phyloP scores from a whole-genome alignment of 2,329 filamentous ascomycete genomes.

The Hypoxylon rubiginosum region DNA sequence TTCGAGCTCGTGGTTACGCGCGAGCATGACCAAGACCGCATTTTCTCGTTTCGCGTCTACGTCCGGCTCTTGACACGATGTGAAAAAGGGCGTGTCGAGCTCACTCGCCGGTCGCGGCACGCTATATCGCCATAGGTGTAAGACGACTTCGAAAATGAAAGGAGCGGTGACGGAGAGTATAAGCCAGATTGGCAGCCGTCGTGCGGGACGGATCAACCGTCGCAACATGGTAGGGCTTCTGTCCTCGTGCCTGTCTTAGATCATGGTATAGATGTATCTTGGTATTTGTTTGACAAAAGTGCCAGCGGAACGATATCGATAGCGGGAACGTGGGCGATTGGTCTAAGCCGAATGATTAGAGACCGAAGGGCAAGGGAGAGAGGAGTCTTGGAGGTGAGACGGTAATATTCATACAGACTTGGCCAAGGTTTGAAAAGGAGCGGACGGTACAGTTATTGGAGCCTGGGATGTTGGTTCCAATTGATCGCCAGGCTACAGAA shows the following conservation, averaged over 20 bases:
- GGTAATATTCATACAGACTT: slow-evolving; percentile 24
- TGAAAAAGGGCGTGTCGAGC: slow-evolving; percentile 58
- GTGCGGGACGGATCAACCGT: slow-evolving; percentile 52
- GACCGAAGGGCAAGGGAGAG: slow-evolving; percentile 7
- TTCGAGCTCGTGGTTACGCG: slow-evolving; percentile 59
- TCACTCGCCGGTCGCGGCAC: slow-evolving; percentile 54
- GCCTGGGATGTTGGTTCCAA: slow-evolving; percentile 28
- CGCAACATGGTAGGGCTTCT: slow-evolving; percentile 45
- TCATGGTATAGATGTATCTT: slow-evolving; percentile 37
- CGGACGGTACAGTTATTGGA: slow-evolving; percentile 15
- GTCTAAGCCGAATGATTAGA: slow-evolving; percentile 16
- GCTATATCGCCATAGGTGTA: slow-evolving; percentile 54
- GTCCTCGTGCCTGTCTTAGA: slow-evolving; percentile 36
- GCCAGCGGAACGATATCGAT: slow-evolving; percentile 29
- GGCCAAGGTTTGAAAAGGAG: slow-evolving; percentile 25
- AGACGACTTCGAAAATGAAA: slow-evolving; percentile 52
- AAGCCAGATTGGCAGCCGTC: slow-evolving; percentile 50
- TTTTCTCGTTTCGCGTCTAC: slow-evolving; percentile 56
- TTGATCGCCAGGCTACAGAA: slow-evolving; percentile 25
- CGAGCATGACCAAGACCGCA: slow-evolving; percentile 62
- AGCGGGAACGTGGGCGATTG: slow-evolving; percentile 17
- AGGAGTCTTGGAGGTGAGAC: slow-evolving; percentile 8
- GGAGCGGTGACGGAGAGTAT: slow-evolving; percentile 50
- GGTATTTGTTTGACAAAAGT: slow-evolving; percentile 16
- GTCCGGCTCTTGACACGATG: slow-evolving; percentile 57